These are phyloP conservation scores for Poa pratensis DNA, from an alignment of 176 grass and related monocot genomes.

Conservation along the genomic window DNA sequence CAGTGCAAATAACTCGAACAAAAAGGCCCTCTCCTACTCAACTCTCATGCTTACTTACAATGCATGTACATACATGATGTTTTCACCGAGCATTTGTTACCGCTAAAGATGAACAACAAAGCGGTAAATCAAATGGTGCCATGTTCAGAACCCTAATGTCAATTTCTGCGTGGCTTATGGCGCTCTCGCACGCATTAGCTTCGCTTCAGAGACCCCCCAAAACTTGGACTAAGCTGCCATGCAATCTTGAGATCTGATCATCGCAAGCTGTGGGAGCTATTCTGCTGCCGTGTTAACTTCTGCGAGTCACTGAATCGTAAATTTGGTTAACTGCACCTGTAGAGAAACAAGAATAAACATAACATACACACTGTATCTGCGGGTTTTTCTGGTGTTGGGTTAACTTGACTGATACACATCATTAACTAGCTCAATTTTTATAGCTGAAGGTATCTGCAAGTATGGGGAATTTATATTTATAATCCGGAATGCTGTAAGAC, in stretches of 20 bases:
- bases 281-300: conserved; percentile 27
- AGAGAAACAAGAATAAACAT: conserved; percentile 20
- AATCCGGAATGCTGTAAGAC: background rate
- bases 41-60: conserved; percentile 48
- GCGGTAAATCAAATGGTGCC: conserved; percentile 34
- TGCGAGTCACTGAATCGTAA: conserved; percentile 31
- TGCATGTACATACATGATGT: conserved; percentile 43
- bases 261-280: conserved; percentile 35
- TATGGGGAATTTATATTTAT: background rate
- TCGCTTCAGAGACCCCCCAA: conserved; percentile 26
- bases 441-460: background rate
- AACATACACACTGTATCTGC: conserved; percentile 7
- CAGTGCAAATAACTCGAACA: too few species aligned
- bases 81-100: background rate
- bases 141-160: conserved; percentile 27
- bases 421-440: background rate
- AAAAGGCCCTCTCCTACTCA: conserved; percentile 35
- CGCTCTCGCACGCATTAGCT: background rate
- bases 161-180: background rate
- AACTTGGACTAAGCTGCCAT: background rate
- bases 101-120: conserved; percentile 23
- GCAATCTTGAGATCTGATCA: conserved; percentile 23
- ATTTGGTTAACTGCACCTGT: conserved; percentile 25
- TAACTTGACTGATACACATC: background rate
- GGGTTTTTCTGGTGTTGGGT: background rate